Evolutionary conservation across 257 asterid species (phyloP).

Genomic region (Solanum gracilifrons): DNA sequence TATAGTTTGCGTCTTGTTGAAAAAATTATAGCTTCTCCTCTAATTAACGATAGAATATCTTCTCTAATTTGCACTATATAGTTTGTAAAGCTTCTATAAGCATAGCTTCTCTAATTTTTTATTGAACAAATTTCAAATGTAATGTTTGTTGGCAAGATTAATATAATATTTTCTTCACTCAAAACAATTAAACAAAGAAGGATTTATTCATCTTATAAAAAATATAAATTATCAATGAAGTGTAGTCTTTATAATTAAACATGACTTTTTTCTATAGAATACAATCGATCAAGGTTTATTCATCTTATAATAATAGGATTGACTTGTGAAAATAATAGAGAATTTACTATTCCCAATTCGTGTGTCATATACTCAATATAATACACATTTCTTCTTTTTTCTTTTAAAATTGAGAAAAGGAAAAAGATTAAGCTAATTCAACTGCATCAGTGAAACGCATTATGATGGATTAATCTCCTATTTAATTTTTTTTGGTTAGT

Average conservation of each 20-base stretch:
- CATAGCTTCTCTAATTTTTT: too few species aligned
- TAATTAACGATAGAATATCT: too few species aligned
- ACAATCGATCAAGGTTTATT: not conserved
- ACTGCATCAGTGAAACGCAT: not conserved
- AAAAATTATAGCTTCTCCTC: too few species aligned
- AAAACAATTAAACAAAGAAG: too few species aligned
- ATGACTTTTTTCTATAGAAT: not conserved
- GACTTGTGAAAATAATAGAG: not conserved
- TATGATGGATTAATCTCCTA: not conserved
- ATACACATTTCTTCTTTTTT: too few species aligned
- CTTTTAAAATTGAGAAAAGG: not conserved
- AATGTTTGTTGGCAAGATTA: too few species aligned
- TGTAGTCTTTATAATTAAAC: not conserved
- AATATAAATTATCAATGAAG: not conserved
- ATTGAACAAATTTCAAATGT: too few species aligned
- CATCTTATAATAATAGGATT: not conserved
- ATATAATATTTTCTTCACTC: too few species aligned
- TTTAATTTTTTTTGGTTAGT: too few species aligned
- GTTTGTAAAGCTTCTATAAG: too few species aligned
- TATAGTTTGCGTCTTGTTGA: not conserved
- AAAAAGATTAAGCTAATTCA: not conserved
- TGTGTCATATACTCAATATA: not conserved
- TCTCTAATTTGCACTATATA: too few species aligned
- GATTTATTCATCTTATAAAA: too few species aligned
- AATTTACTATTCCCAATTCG: not conserved